Evolutionary conservation across 1,284 basidiomycete genomes (phyloP).

Genomic region (Leccinum fallax): DNA sequence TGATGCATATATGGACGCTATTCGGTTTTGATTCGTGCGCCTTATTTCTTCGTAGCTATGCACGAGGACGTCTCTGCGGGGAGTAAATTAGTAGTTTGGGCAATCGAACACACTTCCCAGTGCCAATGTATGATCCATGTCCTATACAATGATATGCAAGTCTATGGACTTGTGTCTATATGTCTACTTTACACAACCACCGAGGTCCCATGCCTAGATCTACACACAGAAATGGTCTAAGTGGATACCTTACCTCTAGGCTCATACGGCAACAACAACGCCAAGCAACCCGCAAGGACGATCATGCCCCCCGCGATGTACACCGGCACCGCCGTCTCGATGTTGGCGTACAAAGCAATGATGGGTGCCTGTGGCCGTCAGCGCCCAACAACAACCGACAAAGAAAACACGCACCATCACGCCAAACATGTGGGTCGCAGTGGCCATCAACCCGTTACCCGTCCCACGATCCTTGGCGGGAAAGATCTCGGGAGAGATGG

Average conservation of each 20-base stretch:
- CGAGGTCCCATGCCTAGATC: not conserved
- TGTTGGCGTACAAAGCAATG: slow-evolving; percentile 70
- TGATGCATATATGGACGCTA: not conserved
- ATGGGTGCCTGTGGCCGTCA: not conserved
- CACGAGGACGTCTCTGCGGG: no score
- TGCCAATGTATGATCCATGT: not conserved
- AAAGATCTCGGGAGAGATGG: slow-evolving; percentile 68
- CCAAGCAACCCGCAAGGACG: slow-evolving; percentile 62
- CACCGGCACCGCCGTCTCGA: slow-evolving; percentile 70
- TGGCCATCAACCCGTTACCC: slow-evolving; percentile 66
- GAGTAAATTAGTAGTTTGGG: not conserved
- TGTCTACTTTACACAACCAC: not conserved
- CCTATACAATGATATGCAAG: not conserved
- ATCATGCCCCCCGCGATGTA: slow-evolving; percentile 77
- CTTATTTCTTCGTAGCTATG: not conserved
- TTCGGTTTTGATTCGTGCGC: not conserved
- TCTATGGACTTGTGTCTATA: not conserved
- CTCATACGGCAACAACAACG: slow-evolving; percentile 77
- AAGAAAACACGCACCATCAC: slow-evolving; percentile 47
- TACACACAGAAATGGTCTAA: slow-evolving; percentile 26
- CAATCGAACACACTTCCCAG: no score
- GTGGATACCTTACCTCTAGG: slow-evolving; percentile 71
- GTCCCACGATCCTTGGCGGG: slow-evolving; percentile 74
- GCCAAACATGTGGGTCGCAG: slow-evolving; percentile 64
- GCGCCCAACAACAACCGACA: no score